A percentile compares a stretch with the other conserved stretches of the same genome.
Conservation (phyloP, 352 stramenopile species). For the Globisporangium orthogonon region DNA sequence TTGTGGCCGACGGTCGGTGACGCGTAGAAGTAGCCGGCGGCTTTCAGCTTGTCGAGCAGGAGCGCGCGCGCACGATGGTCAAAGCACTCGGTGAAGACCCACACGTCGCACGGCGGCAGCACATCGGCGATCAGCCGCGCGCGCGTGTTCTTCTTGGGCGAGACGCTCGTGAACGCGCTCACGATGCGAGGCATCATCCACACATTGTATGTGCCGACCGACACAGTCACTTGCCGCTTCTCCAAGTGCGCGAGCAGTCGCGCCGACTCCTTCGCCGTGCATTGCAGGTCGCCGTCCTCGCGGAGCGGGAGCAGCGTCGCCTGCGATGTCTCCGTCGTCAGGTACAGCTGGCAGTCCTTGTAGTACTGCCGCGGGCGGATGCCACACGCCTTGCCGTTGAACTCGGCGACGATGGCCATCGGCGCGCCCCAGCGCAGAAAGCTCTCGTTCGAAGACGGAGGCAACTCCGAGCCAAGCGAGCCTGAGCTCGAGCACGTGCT, state of each 20-base stretch:
- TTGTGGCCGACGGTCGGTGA: constrained; percentile 72
- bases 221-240: constrained; percentile 42
- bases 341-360: constrained; percentile 67
- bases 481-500: not conserved
- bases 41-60: constrained; percentile 58
- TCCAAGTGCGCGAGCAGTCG: constrained; percentile 54
- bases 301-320: constrained; percentile 63
- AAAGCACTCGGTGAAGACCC: constrained; percentile 78
- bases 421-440: constrained; percentile 60
- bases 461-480: not conserved
- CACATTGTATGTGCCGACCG: constrained; percentile 73
- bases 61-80: constrained; percentile 61
- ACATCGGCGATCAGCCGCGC: constrained; percentile 62
- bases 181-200: constrained; percentile 83
- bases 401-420: constrained; percentile 50
- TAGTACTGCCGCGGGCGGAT: constrained; percentile 72
- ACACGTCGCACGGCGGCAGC: constrained; percentile 60
- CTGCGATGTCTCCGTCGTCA: constrained; percentile 51
- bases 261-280: constrained; percentile 66
- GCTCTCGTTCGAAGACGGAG: constrained; percentile 12
- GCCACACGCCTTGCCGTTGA: constrained; percentile 45
- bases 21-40: constrained; percentile 60
- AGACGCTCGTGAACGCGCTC: constrained; percentile 61
- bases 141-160: constrained; percentile 71
- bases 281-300: constrained; percentile 57